Base-by-base conservation (phyloP, 78 protist species). In the Guillardia theta region DNA sequence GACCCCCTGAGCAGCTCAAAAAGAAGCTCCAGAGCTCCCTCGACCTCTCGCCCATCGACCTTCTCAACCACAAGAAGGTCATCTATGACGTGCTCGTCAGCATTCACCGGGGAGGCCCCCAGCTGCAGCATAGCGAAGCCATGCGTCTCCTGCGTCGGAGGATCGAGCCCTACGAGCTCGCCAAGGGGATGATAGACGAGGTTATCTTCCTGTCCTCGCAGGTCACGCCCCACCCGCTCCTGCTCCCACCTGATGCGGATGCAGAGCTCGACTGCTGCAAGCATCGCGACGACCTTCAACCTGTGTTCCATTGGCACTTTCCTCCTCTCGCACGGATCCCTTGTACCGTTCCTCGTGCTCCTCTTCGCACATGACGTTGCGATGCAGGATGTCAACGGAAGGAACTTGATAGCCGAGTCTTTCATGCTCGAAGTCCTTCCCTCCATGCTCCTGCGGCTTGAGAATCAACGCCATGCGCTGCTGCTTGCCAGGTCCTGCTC, bases 141-240 rank as follows among this genome's bases (percentile, higher is more conserved):
- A 70, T 70, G 83, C 83, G 83, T 24, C 83, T 70, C n/a, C 83
- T 70, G 36, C 83, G 83, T 24, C 33, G 83, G 46, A 36, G 83
- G 21, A 33, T 24, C 0, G 41, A 15, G 46, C 83, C 83, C 41
- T 70, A 33, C 83, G 83, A 70, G 36, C 83, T 70, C 33, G 83
- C 83, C 3, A 36, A 70, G 5, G 1, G 41, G 27, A 70, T 70
- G 83, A 24, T 70, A 1, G 10, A 12, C 41, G 83, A 70, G 41
- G 83, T 70, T 12, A 12, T 53, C 62, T 53, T 18, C 62, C 62
- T 53, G n/a, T n/a, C 62, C 33, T 18, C 62, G 33, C 18, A 53
- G 62, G 62, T 18, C 62, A 53, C 62, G 62, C 62, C 62, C 33
- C 62, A 18, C 62, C 62, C 62, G 62, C 18, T 21, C 18, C 33